These are phyloP conservation scores for Pyrenochaeta sp. DNA, from an alignment of 2,329 filamentous ascomycete species.

Conservation along the genomic window DNA sequence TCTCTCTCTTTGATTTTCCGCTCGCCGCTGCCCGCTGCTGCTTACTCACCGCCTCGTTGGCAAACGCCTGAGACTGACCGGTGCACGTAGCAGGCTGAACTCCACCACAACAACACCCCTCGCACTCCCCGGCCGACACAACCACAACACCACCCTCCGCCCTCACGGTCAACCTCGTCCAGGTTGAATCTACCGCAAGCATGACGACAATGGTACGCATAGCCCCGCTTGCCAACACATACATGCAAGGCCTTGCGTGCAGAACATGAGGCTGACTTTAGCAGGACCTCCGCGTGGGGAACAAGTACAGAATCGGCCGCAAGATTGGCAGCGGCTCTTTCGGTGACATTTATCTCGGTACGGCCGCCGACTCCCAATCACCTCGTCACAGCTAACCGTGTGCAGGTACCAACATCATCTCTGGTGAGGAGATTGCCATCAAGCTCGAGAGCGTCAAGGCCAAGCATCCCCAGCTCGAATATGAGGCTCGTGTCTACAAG, in stretches of 20 bases:
- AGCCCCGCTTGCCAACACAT: conserved; percentile 42
- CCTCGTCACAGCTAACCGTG: conserved; percentile 24
- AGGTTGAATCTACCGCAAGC: conserved; percentile 46
- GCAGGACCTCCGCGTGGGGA: conserved; percentile 97
- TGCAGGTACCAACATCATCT: conserved; percentile 97
- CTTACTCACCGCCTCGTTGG: conserved; percentile 54
- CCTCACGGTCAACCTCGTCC: conserved; percentile 39
- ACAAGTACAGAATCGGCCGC: conserved; percentile 99
- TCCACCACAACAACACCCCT: conserved; percentile 32
- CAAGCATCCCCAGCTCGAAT: conserved; percentile 98
- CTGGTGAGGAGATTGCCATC: conserved; percentile 98
- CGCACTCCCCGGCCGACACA: conserved; percentile 26
- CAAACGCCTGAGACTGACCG: conserved; percentile 52
- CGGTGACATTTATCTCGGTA: conserved; percentile 94
- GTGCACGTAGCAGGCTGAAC: conserved; percentile 48
- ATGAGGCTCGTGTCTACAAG: conserved; percentile 93
- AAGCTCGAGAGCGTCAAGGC: conserved; percentile 99
- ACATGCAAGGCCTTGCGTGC: conserved; percentile 19
- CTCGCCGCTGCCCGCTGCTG: conserved; percentile 39
- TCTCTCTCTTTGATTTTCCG: conserved; percentile 25
- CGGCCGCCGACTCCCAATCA: conserved; percentile 29
- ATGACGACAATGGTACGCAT: conserved; percentile 70
- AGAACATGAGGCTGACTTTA: conserved; percentile 32
- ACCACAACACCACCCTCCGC: conserved; percentile 16
- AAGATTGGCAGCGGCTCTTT: conserved; percentile 99